phyloP scores from a whole-genome alignment of 495 filamentous ascomycete genomes.

The Xylaria telfairii region DNA sequence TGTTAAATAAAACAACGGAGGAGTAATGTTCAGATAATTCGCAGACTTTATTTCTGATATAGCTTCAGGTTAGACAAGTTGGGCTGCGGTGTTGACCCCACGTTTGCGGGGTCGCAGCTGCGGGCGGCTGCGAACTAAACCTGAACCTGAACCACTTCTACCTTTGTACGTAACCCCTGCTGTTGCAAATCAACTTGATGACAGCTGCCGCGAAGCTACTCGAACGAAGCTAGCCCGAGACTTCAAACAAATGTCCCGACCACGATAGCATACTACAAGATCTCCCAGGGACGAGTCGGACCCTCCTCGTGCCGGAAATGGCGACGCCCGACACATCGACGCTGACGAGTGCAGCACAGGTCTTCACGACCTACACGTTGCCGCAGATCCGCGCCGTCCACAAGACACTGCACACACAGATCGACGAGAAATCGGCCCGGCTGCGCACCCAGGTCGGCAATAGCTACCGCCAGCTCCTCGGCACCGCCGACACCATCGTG shows the following conservation, averaged over 20 bases:
- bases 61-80: not conserved
- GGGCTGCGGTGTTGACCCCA: not conserved
- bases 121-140: not conserved
- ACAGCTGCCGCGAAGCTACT: not conserved
- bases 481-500: conserved; percentile 90
- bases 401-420: conserved; percentile 56
- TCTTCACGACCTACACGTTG: conserved; percentile 74
- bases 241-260: not conserved
- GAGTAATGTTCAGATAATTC: too few relatives aligned
- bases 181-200: not conserved
- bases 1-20: too few relatives aligned
- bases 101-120: not conserved
- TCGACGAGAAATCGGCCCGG: conserved; percentile 83
- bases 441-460: conserved; percentile 91
- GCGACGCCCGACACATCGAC: conserved; percentile 50
- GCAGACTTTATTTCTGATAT: too few relatives aligned
- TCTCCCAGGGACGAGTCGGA: not conserved
- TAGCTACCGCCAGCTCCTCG: conserved; percentile 89
- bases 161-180: not conserved
- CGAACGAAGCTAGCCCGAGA: not conserved
- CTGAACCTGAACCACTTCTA: not conserved
- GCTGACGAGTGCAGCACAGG: conserved; percentile 70
- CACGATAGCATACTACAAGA: conserved; percentile 2
- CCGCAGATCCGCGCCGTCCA: conserved; percentile 69
- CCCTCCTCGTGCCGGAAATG: conserved; percentile 30